Evolutionary conservation across 768 basidiomycete genomes (phyloP), one percentile per base, ranked within the genome.

Genomic region (Chlorophyllum brunneum): DNA sequence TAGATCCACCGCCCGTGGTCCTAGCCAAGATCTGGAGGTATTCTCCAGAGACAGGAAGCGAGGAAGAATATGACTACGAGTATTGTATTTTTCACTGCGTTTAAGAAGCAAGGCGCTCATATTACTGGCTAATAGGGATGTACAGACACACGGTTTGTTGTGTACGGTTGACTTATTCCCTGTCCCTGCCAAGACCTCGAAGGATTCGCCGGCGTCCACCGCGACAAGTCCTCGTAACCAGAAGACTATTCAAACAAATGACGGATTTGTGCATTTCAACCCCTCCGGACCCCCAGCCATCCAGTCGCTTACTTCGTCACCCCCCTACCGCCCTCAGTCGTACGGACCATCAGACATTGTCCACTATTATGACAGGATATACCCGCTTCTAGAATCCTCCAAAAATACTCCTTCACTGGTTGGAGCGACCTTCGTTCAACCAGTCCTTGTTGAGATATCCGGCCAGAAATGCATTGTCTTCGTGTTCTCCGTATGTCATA

Each of bases 141-240:
- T 85, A 39, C 78, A 83, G 49, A 71, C 72, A n/a, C 72, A 81
- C 26, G 89, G 88, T 2, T 72, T 89, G 10, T 63, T 92, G 13
- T 90, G 89, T 65, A 86, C 83, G 2, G 86, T 87, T 34, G 89
- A 91, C 66, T 72, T 92, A 15, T 88, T 87, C 56, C 84, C 83
- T 3, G 78, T 87, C 6, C 72, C 76, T 50, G 54, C 27, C 58
- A 61, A 41, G 61, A 56, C 43, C 16, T 39, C 44, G 18, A 40
- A 45, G 22, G 44, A 45, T 16, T 38, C 34, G 27, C 54, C 38
- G 27, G 46, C 37, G 39, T 54, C 7, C 46, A 55, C 47, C 23
- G 43, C 40, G 16, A 30, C 52, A 36, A 52, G n/a, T 42, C 24
- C 34, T 27, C 55, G 24, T 24, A 20, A 13, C 20, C 27, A 33